Base-by-base conservation (phyloP, 2,329 filamentous ascomycete genomes). In the Colletotrichum sp. region DNA sequence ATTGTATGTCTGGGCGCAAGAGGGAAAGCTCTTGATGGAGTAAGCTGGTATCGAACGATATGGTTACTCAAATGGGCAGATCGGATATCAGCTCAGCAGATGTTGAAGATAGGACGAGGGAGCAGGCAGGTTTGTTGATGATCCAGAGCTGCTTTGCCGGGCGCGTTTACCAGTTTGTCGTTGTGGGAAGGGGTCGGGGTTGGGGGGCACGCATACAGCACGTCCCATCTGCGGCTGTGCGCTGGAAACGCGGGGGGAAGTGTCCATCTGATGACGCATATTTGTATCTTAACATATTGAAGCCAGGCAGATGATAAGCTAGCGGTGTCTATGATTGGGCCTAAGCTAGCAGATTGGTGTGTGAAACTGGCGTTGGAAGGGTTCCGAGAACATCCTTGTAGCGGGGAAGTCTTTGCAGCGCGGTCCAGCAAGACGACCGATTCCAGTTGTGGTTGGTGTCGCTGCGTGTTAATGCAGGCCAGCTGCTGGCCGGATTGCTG, bases 281-380 rank as follows among this genome's bases (percentile, higher is more conserved):
- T 48, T 55, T 68, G 57, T 72, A 36, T 59, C 52, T 64, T 21
- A 18, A 39, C 39, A 32, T 57, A 48, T 64, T 28, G 60, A 43
- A 26, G 64, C 32, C n/a, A 60, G 57, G 32, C 48, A 9, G 34
- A 65, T 48, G 73, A 75, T 75, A 75, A 73, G 73, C 70, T 28
- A 36, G 8, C 18, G 59, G 28, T 34, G 13, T 4, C 28, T 7
- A 39, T 75, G 70, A 75, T 75, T 75, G 73, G 73, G 16, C 32
- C 39, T 2, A 4, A 14, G 14, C 14, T 18, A 7, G 32, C 24
- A 36, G 16, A 16, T 70, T 59, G 16, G 32, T 43, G 39, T 39
- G 39, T 34, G 68, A 63, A 64, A 32, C 16, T 66, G 61, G 26
- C 24, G 18, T 21, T 73, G 48, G 21, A 65, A n/a, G 8, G 64